Evolutionary conservation across 306 rosid species (phyloP), one percentile per base, ranked within the genome.

Genomic region (Lathyrus aphaca): DNA sequence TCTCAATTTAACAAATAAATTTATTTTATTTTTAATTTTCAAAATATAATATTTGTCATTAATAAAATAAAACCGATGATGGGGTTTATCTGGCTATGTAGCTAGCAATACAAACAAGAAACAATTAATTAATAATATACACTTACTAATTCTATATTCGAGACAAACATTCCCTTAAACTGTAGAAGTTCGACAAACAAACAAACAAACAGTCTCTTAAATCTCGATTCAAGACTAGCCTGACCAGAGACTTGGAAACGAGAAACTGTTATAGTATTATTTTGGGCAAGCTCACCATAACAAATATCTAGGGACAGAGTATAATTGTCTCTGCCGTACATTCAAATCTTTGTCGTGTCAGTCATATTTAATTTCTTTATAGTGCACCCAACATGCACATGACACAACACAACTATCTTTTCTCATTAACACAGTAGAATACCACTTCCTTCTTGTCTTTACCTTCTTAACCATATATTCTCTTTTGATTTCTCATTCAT

Each of bases 131-230:
- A 44, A 44, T 13, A 44, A 44, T 44, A 44, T 1, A 14, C 49
- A 45, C 6, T 14, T 45, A 48, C 54, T 48, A 48, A 16, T 48
- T 48, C 9, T 7, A 15, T 6, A 48, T 48, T 48, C 12, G 23
- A 48, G 79, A 86, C 89, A 88, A 74, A 82, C 84, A 90, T 88
- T 90, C 97, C 81, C 83, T 82, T 43, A 69, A 80, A 70, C 82
- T 84, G 83, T 87, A 90, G 78, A n/a, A n/a, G n/a, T 82, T 84
- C 81, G 54, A 86, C 69, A 82, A 66, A 72, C 81, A 79, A 82
- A 84, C 77, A 79, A 79, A 83, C 86, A 82, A 82, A 68, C 15
- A 55, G 72, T 74, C 72, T 81, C 85, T 81, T 72, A 86, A 84
- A 81, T 85, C 79, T 72, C 77, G 90, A 81, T 80, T 80, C 69